Evolutionary conservation across 2,329 filamentous ascomycete species (phyloP), one percentile per base, ranked within the genome.

Genomic region (Biscogniauxia marginata): DNA sequence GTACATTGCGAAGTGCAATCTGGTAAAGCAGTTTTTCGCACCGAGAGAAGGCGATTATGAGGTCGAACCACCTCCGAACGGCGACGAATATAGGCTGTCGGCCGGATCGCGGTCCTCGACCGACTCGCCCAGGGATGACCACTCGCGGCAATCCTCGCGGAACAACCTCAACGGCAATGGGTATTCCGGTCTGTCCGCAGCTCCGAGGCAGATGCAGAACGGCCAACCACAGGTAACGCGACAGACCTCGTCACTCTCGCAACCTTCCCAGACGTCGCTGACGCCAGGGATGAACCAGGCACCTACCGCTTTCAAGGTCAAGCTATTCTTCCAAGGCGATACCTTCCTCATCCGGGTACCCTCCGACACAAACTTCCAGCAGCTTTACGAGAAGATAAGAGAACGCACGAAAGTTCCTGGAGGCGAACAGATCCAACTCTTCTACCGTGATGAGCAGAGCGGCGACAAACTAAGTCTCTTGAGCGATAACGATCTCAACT

Each of bases 41-140:
- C 95, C 95, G 4, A 84, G 93, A 53, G 87, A 93, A 67, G 91
- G 91, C 30, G 95, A 99, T 72, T 96, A 95, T 70, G 93, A 98
- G 73, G 93, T 96, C 45, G 92, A 96, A 58, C 84, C 87, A 0
- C 85, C 78, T 8, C 72, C 77, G 8, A 77, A 81, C 48, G 86
- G 88, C 18, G 87, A 90, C 60, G 89, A 93, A 56, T 91, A 92
- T 67, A 82, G 91, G 52, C 76, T 92, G 21, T 95, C 91, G 7
- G 83, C 81, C 56, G 84, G 81, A 47, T 91, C 88, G 18, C 85
- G 85, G 55, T 90, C 88, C 1, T 87, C 86, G 0, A 79, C 77
- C 1, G 84, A 84, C 54, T 87, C 88, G 11, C 80, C 81, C 5
- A 79, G 78, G 16, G 81, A 84, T 54, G 83, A 76, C 19, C 79